A percentile compares a stretch with the other conserved stretches of the same genome.
These are phyloP conservation scores for Kwoniella sp. DNA, from an alignment of 768 basidiomycete species.

Conservation along the genomic window DNA sequence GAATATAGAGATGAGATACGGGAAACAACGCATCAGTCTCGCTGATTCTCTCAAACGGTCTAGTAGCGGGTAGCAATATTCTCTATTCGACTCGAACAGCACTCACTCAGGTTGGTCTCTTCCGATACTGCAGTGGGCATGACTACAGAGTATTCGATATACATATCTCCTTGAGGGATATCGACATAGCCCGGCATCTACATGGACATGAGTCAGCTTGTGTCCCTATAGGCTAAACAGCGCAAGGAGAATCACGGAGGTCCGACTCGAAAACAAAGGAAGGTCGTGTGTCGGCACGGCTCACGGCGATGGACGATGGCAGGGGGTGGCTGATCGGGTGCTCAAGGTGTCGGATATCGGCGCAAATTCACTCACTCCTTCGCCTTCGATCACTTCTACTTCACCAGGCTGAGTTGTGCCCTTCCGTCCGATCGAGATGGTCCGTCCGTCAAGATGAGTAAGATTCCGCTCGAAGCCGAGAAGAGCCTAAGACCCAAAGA, in stretches of 20 bases:
- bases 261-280: not conserved
- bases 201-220: not conserved
- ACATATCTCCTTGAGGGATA: conserved; percentile 70
- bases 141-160: conserved; percentile 89
- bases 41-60: not conserved
- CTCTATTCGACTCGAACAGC: not conserved
- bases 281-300: too few species aligned
- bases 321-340: too few species aligned
- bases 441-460: conserved; percentile 86
- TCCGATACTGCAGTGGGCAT: conserved; percentile 73
- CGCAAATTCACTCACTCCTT: conserved; percentile 68
- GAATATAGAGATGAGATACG: not conserved
- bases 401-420: conserved; percentile 88
- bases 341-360: too few species aligned
- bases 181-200: conserved; percentile 55
- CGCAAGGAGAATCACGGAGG: too few species aligned
- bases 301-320: too few species aligned
- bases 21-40: not conserved
- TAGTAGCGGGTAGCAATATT: too few species aligned
- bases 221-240: too few species aligned
- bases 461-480: conserved; percentile 92
- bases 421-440: conserved; percentile 67
- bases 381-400: conserved; percentile 79
- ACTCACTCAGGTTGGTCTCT: conserved; percentile 75
- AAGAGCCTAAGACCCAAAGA: conserved; percentile 66